Evolutionary conservation across 164 flowering plant genomes (phyloP).

Genomic region (Houttuynia cordata): DNA sequence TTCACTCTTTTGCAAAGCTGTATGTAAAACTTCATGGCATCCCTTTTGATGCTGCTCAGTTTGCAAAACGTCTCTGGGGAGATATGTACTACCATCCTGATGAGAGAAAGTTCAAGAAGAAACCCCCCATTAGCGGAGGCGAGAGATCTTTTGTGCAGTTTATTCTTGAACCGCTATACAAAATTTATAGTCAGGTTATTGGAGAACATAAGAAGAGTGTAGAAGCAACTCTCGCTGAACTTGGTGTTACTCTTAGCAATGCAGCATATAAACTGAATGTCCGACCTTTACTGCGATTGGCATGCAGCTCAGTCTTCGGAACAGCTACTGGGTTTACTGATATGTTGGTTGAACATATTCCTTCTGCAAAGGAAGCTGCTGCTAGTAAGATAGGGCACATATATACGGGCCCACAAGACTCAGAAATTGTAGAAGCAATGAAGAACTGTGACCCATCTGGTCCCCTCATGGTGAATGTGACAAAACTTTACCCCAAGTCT

Average conservation of each 20-base stretch:
- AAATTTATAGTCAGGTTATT: slow-evolving; percentile 91
- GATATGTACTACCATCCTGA: slow-evolving; percentile 78
- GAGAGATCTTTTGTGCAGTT: slow-evolving; percentile 96
- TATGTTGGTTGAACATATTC: slow-evolving; percentile 91
- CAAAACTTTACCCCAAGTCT: slow-evolving; percentile 92
- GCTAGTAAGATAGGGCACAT: slow-evolving; percentile 70
- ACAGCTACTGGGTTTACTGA: slow-evolving; percentile 95
- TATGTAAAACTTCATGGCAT: slow-evolving; percentile 91
- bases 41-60: slow-evolving; percentile 77
- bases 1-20: slow-evolving; percentile 91
- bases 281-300: slow-evolving; percentile 82
- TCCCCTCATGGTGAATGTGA: slow-evolving; percentile 89
- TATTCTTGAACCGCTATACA: slow-evolving; percentile 92
- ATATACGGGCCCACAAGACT: slow-evolving; percentile 77
- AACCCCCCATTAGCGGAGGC: slow-evolving; percentile 67
- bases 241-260: slow-evolving; percentile 90
- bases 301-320: slow-evolving; percentile 96
- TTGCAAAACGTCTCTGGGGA: slow-evolving; percentile 97
- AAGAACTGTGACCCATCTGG: slow-evolving; percentile 78
- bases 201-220: slow-evolving; percentile 99
- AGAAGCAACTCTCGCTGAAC: slow-evolving; percentile 82
- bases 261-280: slow-evolving; percentile 86
- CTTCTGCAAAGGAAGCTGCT: slow-evolving; percentile 88
- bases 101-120: slow-evolving; percentile 53
- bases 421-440: slow-evolving; percentile 58